A percentile compares a stretch with the other conserved stretches of the same genome.
These are phyloP conservation scores for Acarospora socialis DNA, from an alignment of 2,329 filamentous ascomycete species.

Conservation along the genomic window DNA sequence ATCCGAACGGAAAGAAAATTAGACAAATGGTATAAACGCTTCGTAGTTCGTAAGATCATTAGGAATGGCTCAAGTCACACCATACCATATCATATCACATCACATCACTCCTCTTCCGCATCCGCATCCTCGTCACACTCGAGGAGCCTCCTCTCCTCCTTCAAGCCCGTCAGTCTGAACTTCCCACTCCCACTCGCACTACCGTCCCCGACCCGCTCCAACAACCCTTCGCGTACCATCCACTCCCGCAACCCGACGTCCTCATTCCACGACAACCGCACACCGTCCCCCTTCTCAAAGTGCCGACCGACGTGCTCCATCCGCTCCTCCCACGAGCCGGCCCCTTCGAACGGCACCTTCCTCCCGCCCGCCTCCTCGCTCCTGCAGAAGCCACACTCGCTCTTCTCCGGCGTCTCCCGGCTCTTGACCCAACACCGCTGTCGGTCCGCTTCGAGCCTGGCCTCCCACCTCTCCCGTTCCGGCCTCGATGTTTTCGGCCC, in stretches of 20 bases:
- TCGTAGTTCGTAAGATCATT: too few species aligned
- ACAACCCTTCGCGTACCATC: slow-evolving; percentile 24
- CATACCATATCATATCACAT: too few species aligned
- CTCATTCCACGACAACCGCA: slow-evolving; percentile 21
- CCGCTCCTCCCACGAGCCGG: slow-evolving; percentile 58
- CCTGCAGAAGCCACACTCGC: slow-evolving; percentile 48
- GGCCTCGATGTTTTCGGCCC: slow-evolving; percentile 33
- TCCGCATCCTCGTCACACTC: not conserved
- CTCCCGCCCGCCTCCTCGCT: slow-evolving; percentile 7
- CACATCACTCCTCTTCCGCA: not conserved
- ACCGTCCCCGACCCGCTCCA: slow-evolving; percentile 12
- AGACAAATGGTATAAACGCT: too few species aligned
- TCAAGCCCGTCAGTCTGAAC: slow-evolving; percentile 10
- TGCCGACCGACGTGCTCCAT: slow-evolving; percentile 84
- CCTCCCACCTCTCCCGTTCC: slow-evolving; percentile 31
- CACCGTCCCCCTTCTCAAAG: slow-evolving; percentile 45
- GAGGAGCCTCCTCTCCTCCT: not conserved
- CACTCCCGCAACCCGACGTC: slow-evolving; percentile 27
- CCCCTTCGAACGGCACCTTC: slow-evolving; percentile 44
- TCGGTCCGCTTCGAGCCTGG: slow-evolving; percentile 42
- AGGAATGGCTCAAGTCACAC: too few species aligned
- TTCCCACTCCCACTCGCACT: too few species aligned
- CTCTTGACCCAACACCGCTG: slow-evolving; percentile 44
- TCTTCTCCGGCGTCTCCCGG: slow-evolving; percentile 45
- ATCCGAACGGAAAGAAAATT: too few species aligned